Base-by-base conservation (phyloP, 192 early-diverging fungal species). In the Nowakowskiella sp. region DNA sequence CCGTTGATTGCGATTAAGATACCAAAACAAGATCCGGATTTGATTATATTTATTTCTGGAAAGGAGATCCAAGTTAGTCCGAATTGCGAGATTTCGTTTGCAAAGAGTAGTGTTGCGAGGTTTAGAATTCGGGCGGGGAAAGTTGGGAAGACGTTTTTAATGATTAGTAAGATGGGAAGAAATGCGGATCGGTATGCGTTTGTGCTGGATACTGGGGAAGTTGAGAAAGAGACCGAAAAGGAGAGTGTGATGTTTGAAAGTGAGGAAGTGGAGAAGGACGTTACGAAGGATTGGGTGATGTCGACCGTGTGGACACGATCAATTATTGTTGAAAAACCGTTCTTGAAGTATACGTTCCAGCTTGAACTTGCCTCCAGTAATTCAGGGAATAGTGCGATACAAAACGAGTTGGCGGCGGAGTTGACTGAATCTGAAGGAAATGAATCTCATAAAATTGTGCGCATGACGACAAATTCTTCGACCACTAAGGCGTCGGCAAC, bases 261-360 rank as follows among this genome's bases (percentile, higher is more conserved):
- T 13, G 13, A 13, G 13, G 19, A 39, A 39, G 19, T 39, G 13
- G 19, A 13, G 19, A 19, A 39, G 19, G 36, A 13, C 36, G 36
- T 19, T 13, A 19, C 36, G 13, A 52, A 47, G 34, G 75, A 74
- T 53, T 62, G 72, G 24, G 59, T 71, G 19, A 66, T 63, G 6
- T 54, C 65, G 7, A 55, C 76, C 43, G 65, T 75, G 0, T 53
- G 66, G 4, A 84, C 76, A 7, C 72, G 78, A 33, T 64, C 64
- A 25, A 68, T 85, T 39, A 73, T 80, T 0, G 70, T 85, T 19
- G 83, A 85, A 34, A 65, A 74, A 8, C 68, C 77, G 24, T 85
- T 85, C 54, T 73, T 85, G 76, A 55, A 75, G 31, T 73, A 81
- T 44, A 81, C 70, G 0, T 81, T 85, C 55, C 83, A 83, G 49